phyloP scores from a whole-genome alignment of 2,329 filamentous ascomycete species.

The Colletotrichum sp. region DNA sequence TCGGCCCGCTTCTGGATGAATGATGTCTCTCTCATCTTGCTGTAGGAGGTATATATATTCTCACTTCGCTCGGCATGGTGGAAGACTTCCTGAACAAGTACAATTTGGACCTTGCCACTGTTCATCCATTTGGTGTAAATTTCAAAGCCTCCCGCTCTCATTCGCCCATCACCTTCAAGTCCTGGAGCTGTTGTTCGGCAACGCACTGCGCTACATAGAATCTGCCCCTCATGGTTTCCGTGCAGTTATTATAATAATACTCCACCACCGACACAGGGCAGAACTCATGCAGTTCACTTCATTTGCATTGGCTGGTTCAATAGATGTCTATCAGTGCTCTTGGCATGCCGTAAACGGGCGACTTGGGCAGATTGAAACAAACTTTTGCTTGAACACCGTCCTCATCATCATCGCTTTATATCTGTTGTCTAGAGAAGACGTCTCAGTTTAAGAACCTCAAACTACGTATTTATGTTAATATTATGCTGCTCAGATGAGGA shows the following conservation, averaged over 20 bases:
- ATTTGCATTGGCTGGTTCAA: neutral
- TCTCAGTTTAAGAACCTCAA: accelerated
- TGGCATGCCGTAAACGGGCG: no score
- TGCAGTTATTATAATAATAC: neutral
- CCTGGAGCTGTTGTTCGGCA: neutral
- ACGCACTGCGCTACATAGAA: neutral
- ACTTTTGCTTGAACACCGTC: no score
- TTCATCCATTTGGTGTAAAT: accelerated
- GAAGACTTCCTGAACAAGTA: neutral
- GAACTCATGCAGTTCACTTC: accelerated
- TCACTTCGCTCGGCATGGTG: neutral
- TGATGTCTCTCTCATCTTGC: neutral
- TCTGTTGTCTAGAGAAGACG: neutral
- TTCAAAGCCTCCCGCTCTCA: neutral
- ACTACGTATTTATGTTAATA: neutral
- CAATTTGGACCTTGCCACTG: accelerated
- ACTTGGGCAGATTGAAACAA: no score
- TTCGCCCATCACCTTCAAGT: neutral
- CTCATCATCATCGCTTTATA: no score
- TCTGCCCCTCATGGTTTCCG: neutral
- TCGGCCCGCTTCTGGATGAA: neutral
- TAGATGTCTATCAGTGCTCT: neutral
- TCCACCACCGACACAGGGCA: accelerated
- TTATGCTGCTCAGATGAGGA: neutral
- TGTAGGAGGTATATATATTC: neutral